Evolutionary conservation across 768 basidiomycete species (phyloP).

Genomic region (Leccinum longicurvipes): DNA sequence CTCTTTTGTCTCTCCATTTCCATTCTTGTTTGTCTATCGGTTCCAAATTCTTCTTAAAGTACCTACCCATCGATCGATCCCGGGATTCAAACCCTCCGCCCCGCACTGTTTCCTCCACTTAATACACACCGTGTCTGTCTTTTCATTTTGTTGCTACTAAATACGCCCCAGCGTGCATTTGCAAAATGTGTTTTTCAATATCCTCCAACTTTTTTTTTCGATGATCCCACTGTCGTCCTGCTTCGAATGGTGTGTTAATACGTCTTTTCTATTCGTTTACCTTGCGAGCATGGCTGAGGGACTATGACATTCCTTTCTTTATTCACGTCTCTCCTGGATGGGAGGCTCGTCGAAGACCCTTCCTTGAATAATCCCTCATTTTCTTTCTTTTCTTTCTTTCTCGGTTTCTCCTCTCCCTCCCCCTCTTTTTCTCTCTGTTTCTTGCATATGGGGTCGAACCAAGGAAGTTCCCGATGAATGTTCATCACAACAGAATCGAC

Average conservation of each 20-base stretch:
- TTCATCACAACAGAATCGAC: too few relatives aligned
- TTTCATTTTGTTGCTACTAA: not conserved
- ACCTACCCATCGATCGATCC: constrained; percentile 10
- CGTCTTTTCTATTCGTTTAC: not conserved
- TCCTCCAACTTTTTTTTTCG: not conserved
- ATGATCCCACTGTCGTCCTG: not conserved
- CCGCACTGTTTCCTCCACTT: not conserved
- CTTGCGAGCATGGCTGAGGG: too few relatives aligned
- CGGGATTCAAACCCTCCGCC: not conserved
- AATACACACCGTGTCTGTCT: not conserved
- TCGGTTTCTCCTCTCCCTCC: not conserved
- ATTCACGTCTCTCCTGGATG: not conserved
- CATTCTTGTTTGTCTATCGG: constrained; percentile 1
- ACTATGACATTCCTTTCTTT: not conserved
- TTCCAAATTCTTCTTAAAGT: constrained; percentile 1
- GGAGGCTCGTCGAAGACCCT: not conserved
- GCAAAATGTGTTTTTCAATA: not conserved
- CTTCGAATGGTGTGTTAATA: not conserved
- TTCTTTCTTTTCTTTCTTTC: not conserved
- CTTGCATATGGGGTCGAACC: too few relatives aligned
- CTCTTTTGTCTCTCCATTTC: not conserved
- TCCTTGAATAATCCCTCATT: not conserved
- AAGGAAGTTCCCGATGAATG: too few relatives aligned
- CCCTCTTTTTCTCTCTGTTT: too few relatives aligned
- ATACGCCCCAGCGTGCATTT: not conserved